Evolutionary conservation across 2,329 filamentous ascomycete species (phyloP).

Genomic region (Chaetomium sp.): DNA sequence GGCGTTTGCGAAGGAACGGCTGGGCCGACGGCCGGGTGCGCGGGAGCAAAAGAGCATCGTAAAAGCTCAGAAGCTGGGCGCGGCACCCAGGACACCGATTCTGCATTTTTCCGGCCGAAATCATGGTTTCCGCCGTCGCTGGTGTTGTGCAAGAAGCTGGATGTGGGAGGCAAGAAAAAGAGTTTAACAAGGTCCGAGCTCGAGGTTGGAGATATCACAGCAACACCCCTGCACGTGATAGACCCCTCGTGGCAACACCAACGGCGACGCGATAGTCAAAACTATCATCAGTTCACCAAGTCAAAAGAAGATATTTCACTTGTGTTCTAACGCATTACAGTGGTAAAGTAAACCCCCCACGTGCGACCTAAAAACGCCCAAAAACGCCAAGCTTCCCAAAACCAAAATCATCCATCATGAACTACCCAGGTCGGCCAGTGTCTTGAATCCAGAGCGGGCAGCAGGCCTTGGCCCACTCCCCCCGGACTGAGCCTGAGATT

Average conservation of each 20-base stretch:
- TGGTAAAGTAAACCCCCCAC: not conserved
- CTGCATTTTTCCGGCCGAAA: slow-evolving; percentile 44
- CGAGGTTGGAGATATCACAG: not conserved
- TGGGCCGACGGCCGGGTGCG: slow-evolving; percentile 28
- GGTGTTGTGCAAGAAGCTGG: slow-evolving; percentile 10
- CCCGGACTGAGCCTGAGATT: slow-evolving; percentile 24
- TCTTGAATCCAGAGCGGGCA: slow-evolving; percentile 49
- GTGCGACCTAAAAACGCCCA: slow-evolving; percentile 11
- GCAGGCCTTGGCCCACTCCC: slow-evolving; percentile 32
- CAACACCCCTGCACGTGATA: slow-evolving; percentile 23
- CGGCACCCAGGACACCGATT: slow-evolving; percentile 45
- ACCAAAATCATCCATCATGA: slow-evolving; percentile 13
- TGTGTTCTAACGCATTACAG: not conserved
- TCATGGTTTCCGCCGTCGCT: slow-evolving; percentile 38
- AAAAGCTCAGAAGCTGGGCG: slow-evolving; percentile 42
- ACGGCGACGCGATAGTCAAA: not conserved
- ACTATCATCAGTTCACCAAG: not conserved
- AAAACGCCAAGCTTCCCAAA: slow-evolving; percentile 15
- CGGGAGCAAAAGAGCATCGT: slow-evolving; percentile 42
- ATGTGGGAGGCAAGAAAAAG: slow-evolving; percentile 12
- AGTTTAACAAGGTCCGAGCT: slow-evolving; percentile 28
- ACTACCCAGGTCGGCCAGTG: slow-evolving; percentile 53
- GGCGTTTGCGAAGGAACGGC: slow-evolving; percentile 24
- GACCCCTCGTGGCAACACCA: slow-evolving; percentile 7
- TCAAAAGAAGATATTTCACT: not conserved